Conservation (phyloP, 257 asterid genomes). For the Euphrasia confusa region DNA sequence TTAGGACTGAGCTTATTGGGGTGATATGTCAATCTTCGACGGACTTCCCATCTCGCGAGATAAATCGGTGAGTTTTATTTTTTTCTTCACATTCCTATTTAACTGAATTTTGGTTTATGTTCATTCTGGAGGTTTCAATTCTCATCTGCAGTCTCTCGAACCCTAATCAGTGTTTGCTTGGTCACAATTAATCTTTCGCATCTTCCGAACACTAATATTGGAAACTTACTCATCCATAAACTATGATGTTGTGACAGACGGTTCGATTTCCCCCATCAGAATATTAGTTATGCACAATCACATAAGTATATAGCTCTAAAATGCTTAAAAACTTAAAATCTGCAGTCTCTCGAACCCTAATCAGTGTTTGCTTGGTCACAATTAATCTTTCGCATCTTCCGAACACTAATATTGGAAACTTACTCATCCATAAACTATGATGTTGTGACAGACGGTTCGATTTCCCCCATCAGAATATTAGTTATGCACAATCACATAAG, state of each 20-base stretch:
- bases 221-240: too few species aligned
- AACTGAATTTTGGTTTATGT: constrained; percentile 14
- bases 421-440: too few species aligned
- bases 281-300: too few species aligned
- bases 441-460: too few species aligned
- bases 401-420: too few species aligned
- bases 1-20: constrained; percentile 38
- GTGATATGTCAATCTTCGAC: constrained; percentile 80
- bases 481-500: too few species aligned
- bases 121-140: constrained; percentile 8
- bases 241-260: too few species aligned
- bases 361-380: not conserved
- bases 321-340: too few species aligned
- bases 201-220: too few species aligned
- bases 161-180: not conserved
- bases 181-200: not conserved
- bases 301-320: too few species aligned
- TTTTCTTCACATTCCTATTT: not conserved
- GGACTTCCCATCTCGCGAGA: constrained; percentile 86
- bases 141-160: not conserved
- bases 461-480: too few species aligned
- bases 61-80: constrained; percentile 57
- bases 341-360: not conserved
- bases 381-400: not conserved
- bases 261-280: too few species aligned